These are phyloP conservation scores for Tulasnella sp. DNA, from an alignment of 768 basidiomycete genomes.

Conservation along the genomic window DNA sequence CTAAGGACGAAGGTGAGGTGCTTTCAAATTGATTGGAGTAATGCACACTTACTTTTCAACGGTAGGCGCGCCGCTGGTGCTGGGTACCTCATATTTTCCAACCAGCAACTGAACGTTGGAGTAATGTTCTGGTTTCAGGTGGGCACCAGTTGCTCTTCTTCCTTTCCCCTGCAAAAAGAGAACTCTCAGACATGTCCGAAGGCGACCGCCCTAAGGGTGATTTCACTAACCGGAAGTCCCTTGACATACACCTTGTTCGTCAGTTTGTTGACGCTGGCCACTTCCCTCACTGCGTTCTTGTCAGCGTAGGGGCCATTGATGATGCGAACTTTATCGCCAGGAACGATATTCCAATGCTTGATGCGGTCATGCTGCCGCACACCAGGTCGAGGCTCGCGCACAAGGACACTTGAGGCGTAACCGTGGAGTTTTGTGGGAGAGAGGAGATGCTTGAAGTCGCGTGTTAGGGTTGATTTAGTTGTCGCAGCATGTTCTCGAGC, in stretches of 20 bases:
- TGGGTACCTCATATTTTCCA: conserved; percentile 64
- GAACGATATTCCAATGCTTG: conserved; percentile 85
- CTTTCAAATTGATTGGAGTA: background rate
- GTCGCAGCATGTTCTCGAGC: conserved; percentile 1
- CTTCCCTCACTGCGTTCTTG: conserved; percentile 50
- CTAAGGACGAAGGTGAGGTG: conserved; percentile 46
- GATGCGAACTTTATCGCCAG: conserved; percentile 77
- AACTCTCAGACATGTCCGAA: background rate
- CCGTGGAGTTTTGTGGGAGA: conserved; percentile 22
- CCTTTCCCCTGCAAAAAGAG: conserved; percentile 40
- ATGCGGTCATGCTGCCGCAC: conserved; percentile 58
- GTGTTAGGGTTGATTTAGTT: conserved; percentile 23
- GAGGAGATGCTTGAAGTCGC: conserved; percentile 32
- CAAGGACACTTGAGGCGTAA: background rate
- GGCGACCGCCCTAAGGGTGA: conserved; percentile 37
- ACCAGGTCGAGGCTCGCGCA: conserved; percentile 13
- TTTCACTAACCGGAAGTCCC: conserved; percentile 50
- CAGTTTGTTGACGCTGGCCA: conserved; percentile 71
- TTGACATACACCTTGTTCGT: conserved; percentile 69
- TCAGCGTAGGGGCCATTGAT: conserved; percentile 55
- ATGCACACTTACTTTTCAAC: conserved; percentile 41
- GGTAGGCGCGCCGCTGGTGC: conserved; percentile 37
- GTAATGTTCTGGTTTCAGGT: conserved; percentile 66
- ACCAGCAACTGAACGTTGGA: conserved; percentile 79
- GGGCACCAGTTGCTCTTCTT: conserved; percentile 42